These are phyloP conservation scores for Sugiyamaella japonica DNA, from an alignment of 1,139 yeast species.

Conservation along the genomic window DNA sequence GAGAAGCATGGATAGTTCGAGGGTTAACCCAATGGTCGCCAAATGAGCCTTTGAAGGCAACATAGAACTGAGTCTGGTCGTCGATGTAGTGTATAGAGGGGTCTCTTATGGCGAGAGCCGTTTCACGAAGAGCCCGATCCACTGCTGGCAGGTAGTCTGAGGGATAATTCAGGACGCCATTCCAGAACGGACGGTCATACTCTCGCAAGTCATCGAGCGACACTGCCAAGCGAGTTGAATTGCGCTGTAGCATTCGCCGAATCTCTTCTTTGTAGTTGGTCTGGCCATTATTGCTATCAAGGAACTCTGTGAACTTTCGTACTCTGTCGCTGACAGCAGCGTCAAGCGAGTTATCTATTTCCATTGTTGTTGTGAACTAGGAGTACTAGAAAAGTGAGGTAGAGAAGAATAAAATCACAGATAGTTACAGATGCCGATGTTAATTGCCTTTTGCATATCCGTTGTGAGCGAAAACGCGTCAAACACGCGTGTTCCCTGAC, in stretches of 20 bases:
- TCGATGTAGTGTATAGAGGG: constrained; percentile 49
- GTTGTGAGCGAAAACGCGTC: not conserved
- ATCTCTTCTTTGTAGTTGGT: constrained; percentile 70
- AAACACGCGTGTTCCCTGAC: too few relatives aligned
- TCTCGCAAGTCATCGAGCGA: constrained; percentile 87
- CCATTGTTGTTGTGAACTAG: not conserved
- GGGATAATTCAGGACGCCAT: constrained; percentile 72
- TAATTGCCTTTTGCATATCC: too few relatives aligned
- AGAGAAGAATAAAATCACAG: not conserved
- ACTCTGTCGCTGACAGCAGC: constrained; percentile 66
- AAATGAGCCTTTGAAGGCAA: constrained; percentile 88
- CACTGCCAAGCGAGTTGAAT: constrained; percentile 66
- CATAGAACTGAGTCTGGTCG: constrained; percentile 65
- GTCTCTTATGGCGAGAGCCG: constrained; percentile 53
- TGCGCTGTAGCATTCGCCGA: constrained; percentile 65
- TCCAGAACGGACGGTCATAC: constrained; percentile 77
- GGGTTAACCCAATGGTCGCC: constrained; percentile 89
- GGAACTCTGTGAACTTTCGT: constrained; percentile 83
- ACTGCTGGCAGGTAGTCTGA: constrained; percentile 88
- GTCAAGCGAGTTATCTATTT: constrained; percentile 25
- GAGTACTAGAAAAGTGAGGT: not conserved
- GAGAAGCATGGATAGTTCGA: constrained; percentile 75
- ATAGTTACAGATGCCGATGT: not conserved
- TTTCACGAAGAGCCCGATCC: constrained; percentile 79
- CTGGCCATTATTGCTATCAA: constrained; percentile 53